Percentiles rank a stretch among this genome's conserved stretches.
Evolutionary conservation across 768 basidiomycete genomes (phyloP).

Genomic region (Termitomyces sp.): DNA sequence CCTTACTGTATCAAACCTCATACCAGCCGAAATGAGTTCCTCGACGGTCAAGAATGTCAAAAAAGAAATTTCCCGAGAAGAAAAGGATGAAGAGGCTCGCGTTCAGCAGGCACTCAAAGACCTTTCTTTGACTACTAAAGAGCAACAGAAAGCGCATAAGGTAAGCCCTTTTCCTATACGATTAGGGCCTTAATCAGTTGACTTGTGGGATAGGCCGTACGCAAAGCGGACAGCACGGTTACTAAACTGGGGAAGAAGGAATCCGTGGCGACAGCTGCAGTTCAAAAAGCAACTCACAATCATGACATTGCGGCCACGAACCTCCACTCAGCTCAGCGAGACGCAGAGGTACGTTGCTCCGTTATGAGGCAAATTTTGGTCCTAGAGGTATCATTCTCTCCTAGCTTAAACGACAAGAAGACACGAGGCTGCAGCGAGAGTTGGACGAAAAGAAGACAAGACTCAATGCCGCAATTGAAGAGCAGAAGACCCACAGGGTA

Average conservation of each 20-base stretch:
- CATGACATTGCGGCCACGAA: conserved; percentile 40
- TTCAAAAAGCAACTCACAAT: conserved; percentile 43
- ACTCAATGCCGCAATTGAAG: conserved; percentile 19
- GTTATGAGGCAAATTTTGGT: neutral
- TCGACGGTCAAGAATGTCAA: conserved; percentile 32
- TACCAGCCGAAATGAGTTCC: conserved; percentile 1
- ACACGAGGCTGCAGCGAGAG: conserved; percentile 16
- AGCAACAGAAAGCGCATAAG: conserved; percentile 48
- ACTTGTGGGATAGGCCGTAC: conserved; percentile 7
- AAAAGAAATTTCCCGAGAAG: conserved; percentile 44
- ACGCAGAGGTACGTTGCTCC: conserved; percentile 5
- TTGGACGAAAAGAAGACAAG: conserved; percentile 21
- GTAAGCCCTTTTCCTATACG: conserved; percentile 20
- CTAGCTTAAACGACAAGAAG: conserved; percentile 14
- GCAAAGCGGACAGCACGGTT: conserved; percentile 13
- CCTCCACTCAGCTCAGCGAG: conserved; percentile 18
- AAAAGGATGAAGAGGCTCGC: conserved; percentile 45
- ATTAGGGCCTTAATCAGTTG: neutral
- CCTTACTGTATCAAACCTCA: neutral
- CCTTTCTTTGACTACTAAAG: conserved; percentile 50
- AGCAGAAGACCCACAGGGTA: conserved; percentile 22
- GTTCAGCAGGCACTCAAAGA: conserved; percentile 55
- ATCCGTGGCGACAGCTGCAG: conserved; percentile 35
- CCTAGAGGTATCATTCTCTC: neutral
- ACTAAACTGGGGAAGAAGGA: conserved; percentile 51